Evolutionary conservation across 1,284 basidiomycete genomes (phyloP).

Genomic region (Heterobasidion irregulare): DNA sequence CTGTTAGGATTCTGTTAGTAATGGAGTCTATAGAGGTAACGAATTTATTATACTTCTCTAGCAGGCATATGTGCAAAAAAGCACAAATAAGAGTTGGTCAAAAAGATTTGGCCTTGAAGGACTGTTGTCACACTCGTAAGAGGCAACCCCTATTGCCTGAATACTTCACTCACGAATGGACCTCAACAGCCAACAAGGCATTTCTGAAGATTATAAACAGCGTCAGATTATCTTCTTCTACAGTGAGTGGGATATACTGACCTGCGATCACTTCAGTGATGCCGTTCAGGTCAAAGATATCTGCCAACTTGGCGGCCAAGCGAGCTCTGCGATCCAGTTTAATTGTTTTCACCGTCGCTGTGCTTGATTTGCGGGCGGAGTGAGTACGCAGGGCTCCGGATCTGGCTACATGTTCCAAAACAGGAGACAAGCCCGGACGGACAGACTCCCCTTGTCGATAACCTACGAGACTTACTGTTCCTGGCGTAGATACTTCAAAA

Average conservation of each 20-base stretch:
- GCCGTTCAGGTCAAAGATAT: conserved; percentile 75
- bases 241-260: conserved; percentile 22
- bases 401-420: conserved; percentile 3
- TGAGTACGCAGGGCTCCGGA: conserved; percentile 1
- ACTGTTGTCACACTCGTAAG: conserved; percentile 38
- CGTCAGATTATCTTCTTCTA: too few species aligned
- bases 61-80: conserved; percentile 95
- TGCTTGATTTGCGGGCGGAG: conserved; percentile 45
- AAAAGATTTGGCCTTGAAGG: conserved; percentile 93
- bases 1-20: conserved; percentile 28
- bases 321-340: conserved; percentile 60
- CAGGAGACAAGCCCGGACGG: conserved; percentile 5
- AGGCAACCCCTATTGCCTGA: not conserved
- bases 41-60: conserved; percentile 53
- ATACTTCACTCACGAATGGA: conserved; percentile 65
- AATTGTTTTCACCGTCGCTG: conserved; percentile 69
- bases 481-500: conserved; percentile 40
- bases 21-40: not conserved
- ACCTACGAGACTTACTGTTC: conserved; percentile 18
- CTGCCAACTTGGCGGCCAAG: conserved; percentile 76
- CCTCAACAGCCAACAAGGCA: conserved; percentile 84
- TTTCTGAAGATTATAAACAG: conserved; percentile 37
- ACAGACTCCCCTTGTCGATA: conserved; percentile 8
- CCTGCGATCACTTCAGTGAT: conserved; percentile 81
- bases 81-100: conserved; percentile 87